Conservation (phyloP, 352 stramenopile genomes). For the Pythium pyrilobum region DNA sequence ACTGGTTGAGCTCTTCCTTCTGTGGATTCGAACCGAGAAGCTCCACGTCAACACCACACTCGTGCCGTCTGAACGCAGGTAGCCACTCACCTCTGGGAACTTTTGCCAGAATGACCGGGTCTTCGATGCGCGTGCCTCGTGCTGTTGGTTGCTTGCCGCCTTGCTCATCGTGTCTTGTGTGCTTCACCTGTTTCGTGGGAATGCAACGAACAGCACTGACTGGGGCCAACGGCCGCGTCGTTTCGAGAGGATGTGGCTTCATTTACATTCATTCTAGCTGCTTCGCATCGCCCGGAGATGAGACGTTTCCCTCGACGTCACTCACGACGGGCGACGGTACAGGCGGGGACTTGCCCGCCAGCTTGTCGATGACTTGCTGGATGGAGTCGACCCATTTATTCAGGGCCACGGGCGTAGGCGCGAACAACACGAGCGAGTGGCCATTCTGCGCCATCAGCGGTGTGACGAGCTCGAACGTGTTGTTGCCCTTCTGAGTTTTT, state of each 20-base stretch:
- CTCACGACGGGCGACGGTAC: neutral
- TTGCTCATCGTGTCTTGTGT: neutral
- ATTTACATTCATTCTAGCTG: conserved; percentile 17
- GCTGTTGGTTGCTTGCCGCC: conserved; percentile 17
- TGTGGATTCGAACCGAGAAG: too few species aligned
- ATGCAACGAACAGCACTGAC: neutral
- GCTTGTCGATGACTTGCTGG: conserved; percentile 41
- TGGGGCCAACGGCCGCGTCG: conserved; percentile 1
- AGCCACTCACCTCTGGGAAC: conserved; percentile 47
- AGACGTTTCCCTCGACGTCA: conserved; percentile 12
- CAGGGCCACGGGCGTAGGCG: conserved; percentile 35
- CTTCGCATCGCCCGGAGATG: neutral
- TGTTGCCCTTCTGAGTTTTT: conserved; percentile 70
- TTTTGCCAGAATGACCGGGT: conserved; percentile 56
- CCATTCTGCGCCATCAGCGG: conserved; percentile 56
- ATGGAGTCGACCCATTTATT: conserved; percentile 66
- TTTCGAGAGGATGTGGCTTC: conserved; percentile 4
- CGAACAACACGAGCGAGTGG: conserved; percentile 65
- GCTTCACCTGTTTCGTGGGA: neutral
- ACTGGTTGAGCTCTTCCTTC: conserved; percentile 95
- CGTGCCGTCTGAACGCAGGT: too few species aligned
- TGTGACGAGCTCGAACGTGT: conserved; percentile 75
- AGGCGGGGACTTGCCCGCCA: neutral
- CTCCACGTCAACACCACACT: too few species aligned
- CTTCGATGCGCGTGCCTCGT: conserved; percentile 7